These are phyloP conservation scores for Saturnispora gosingensis DNA, from an alignment of 805 yeast species.

Conservation along the genomic window DNA sequence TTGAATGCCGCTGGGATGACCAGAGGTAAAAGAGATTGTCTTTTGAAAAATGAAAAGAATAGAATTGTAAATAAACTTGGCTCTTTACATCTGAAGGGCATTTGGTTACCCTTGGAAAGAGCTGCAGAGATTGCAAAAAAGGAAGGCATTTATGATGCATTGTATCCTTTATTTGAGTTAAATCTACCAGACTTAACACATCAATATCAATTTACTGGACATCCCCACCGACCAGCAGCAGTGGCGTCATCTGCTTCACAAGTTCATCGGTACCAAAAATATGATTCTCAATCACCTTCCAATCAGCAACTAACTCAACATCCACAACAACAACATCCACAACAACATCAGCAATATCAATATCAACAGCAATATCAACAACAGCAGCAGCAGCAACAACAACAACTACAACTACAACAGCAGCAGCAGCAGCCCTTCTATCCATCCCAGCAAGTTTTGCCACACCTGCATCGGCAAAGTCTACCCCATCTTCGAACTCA, in stretches of 20 bases:
- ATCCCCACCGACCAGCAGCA: neutral
- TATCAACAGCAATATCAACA: neutral
- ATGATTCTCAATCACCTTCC: neutral
- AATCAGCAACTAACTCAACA: neutral
- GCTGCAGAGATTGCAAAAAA: constrained; percentile 62
- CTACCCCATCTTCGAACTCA: neutral
- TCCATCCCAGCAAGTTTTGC: neutral
- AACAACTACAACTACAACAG: neutral
- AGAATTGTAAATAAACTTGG: constrained; percentile 66
- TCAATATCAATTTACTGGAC: neutral
- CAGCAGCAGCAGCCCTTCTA: neutral
- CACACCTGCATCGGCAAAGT: neutral
- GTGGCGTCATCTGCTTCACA: neutral
- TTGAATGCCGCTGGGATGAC: constrained; percentile 67
- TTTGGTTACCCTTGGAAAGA: constrained; percentile 67
- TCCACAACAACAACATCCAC: neutral
- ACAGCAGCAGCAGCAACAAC: neutral
- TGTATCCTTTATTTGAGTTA: constrained; percentile 47
- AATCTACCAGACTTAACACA: neutral
- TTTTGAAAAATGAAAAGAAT: constrained; percentile 54
- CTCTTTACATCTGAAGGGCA: constrained; percentile 70
- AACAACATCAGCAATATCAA: neutral
- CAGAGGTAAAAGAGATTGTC: constrained; percentile 64
- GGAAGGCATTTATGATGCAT: constrained; percentile 49
- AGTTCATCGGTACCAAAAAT: neutral